A percentile compares a stretch with the other conserved stretches of the same genome.
These are phyloP conservation scores for Ascosphaera acerosa DNA, from an alignment of 2,329 filamentous ascomycete genomes.

Conservation along the genomic window DNA sequence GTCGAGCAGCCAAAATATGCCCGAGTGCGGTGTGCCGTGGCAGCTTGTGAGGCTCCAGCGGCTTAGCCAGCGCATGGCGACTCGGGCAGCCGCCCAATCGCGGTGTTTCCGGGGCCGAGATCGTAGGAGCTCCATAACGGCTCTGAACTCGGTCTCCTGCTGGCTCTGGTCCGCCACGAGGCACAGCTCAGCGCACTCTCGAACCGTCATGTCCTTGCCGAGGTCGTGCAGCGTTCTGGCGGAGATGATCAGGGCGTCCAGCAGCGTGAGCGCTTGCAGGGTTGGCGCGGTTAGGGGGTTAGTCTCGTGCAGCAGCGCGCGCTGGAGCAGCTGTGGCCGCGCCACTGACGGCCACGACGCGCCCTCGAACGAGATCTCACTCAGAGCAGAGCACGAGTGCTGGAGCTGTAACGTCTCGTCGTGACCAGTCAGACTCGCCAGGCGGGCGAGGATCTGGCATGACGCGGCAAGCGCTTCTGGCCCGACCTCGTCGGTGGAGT, in stretches of 20 bases:
- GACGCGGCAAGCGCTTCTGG: constrained; percentile 21
- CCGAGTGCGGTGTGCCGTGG: constrained; percentile 13
- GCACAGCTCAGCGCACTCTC: constrained; percentile 22
- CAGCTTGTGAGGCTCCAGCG: constrained; percentile 24
- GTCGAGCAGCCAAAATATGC: constrained; percentile 25
- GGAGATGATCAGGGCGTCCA: constrained; percentile 18
- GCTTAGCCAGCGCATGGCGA: constrained; percentile 33
- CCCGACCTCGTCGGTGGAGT: constrained; percentile 24
- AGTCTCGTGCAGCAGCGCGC: constrained; percentile 13
- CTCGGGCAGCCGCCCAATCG: constrained; percentile 24
- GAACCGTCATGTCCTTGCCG: constrained; percentile 14
- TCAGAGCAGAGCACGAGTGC: constrained; percentile 6
- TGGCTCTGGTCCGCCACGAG: constrained; percentile 27
- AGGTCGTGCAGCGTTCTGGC: constrained; percentile 16
- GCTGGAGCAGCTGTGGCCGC: constrained; percentile 17
- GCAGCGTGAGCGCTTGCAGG: constrained; percentile 15
- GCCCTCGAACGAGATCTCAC: constrained; percentile 12
- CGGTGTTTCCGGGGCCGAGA: constrained; percentile 20
- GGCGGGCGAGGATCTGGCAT: constrained; percentile 24
- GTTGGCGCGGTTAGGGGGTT: constrained; percentile 20
- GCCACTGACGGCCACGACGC: constrained; percentile 14
- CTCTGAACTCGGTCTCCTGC: constrained; percentile 27
- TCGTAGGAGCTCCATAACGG: constrained; percentile 24
- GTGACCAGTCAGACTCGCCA: constrained; percentile 26
- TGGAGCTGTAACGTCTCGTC: constrained; percentile 18